These are phyloP conservation scores for Talaromyces piceae DNA, from an alignment of 2,329 filamentous ascomycete species.

Conservation along the genomic window DNA sequence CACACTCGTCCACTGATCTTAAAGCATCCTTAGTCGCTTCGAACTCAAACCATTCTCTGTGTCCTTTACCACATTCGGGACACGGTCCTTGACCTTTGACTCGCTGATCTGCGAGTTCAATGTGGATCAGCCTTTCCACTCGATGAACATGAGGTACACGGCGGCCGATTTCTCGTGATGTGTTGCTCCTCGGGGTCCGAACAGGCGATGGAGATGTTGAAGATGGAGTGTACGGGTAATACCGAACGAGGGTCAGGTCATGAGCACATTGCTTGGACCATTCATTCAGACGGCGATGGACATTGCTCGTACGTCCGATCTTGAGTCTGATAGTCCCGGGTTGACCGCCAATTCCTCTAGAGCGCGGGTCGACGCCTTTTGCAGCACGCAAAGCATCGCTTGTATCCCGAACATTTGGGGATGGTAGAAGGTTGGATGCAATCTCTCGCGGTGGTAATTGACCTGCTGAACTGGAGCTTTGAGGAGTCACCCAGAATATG, in stretches of 20 bases:
- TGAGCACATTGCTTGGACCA: conserved; percentile 93
- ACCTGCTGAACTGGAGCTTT: conserved; percentile 40
- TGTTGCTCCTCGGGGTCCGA: conserved; percentile 8
- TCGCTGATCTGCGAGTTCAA: conserved; percentile 63
- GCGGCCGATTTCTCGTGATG: conserved; percentile 31
- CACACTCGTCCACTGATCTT: conserved; percentile 60
- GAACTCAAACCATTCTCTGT: conserved; percentile 94
- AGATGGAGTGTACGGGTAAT: conserved; percentile 65
- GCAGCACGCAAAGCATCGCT: conserved; percentile 33
- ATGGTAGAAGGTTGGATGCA: conserved; percentile 53
- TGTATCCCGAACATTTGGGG: conserved; percentile 29
- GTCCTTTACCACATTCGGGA: conserved; percentile 69
- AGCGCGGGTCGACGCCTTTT: conserved; percentile 25
- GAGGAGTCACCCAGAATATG: conserved; percentile 92
- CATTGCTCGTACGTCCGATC: conserved; percentile 66
- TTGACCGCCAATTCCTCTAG: conserved; percentile 21
- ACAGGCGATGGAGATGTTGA: conserved; percentile 15
- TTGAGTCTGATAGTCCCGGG: conserved; percentile 59
- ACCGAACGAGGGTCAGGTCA: conserved; percentile 77
- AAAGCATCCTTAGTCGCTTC: conserved; percentile 66
- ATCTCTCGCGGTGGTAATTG: conserved; percentile 49
- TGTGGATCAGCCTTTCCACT: conserved; percentile 82
- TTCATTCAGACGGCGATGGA: conserved; percentile 83
- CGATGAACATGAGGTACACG: conserved; percentile 81
- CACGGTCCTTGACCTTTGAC: conserved; percentile 58